Base-by-base conservation (phyloP, 2,329 filamentous ascomycete species). In the Diaporthe humulicola region DNA sequence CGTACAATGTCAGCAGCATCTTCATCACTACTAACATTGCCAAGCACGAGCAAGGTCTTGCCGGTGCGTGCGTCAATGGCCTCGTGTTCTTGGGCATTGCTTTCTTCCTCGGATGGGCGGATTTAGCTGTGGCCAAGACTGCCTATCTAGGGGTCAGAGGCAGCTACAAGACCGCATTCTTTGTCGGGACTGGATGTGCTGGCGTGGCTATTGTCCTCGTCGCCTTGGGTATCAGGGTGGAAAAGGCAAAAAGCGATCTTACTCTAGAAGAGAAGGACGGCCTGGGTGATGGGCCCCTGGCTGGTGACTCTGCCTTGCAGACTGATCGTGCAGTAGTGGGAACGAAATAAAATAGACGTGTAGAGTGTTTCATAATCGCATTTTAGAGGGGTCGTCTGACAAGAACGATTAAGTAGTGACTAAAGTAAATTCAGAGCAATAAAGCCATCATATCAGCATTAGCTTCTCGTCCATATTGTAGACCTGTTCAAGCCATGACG, bases 21-120 rank as follows among this genome's bases (percentile, higher is more conserved):
- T 94, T 93, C 80, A 89, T 93, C 71, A 93, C 92, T 0, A 93
- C 91, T 0, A 89, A 86, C 22, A 81, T 93, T 69, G 90, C 91
- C 0, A 85, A 85, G 10, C 83, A 86, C 15, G 86, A 88, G 76
- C 92, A 94, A 78, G 92, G 92, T 0, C 82, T 93, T 2, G 92
- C 91, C 0, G 92, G 92, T 2, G 91, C 90, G 0, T 79, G 94
- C 58, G 89, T 92, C 77, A 93, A 92, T 80, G 87, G 88, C 30
- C 82, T 92, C 2, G 79, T 93, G 14, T 90, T 92, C 78, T 81
- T 94, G 7, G 90, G 91, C 6, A 91, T 93, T 70, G 90, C 91
- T 2, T 83, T 94, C 40, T 88, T 90, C 77, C 86, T 94, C 19
- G 92, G 90, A 0, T 88, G 93, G 75, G 90, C 89, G 7, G 92